Evolutionary conservation across 2,329 filamentous ascomycete genomes (phyloP).

Genomic region (Pseudohalonectria lignicola): DNA sequence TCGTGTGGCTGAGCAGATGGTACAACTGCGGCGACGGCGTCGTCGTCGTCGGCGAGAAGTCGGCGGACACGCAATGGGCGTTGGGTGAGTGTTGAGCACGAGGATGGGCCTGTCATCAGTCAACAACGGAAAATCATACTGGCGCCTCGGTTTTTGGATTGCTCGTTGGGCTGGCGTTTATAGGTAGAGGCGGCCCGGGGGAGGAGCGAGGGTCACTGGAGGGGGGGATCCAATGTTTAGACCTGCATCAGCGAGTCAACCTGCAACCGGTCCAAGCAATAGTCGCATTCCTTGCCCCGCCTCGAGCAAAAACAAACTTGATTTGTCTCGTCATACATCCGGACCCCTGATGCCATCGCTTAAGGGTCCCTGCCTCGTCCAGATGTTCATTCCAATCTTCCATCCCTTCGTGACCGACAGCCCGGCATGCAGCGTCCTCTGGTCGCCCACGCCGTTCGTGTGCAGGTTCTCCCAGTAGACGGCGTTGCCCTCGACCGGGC

Average conservation of each 20-base stretch:
- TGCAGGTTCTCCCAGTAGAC: conserved; percentile 37
- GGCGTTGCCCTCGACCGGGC: conserved; percentile 32
- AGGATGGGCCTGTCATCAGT: no score
- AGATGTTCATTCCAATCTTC: conserved; percentile 42
- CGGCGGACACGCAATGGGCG: conserved; percentile 16
- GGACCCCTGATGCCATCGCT: conserved; percentile 20
- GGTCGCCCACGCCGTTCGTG: conserved; percentile 25
- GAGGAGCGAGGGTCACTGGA: no score
- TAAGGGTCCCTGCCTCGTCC: conserved; percentile 31
- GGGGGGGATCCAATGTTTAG: no score
- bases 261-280: no score
- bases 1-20: conserved; percentile 26
- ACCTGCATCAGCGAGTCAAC: no score
- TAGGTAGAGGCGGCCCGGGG: no score
- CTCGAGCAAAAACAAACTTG: no score
- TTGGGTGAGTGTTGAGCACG: conserved; percentile 17
- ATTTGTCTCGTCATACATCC: conserved; percentile 12
- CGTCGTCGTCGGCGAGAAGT: conserved; percentile 19
- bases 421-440: conserved; percentile 33
- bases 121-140: no score
- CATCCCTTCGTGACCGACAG: conserved; percentile 31
- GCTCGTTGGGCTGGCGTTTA: no score
- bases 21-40: conserved; percentile 23
- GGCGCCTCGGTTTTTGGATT: no score
- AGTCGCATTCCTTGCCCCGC: no score